Evolutionary conservation across 371 early-diverging fungal species (phyloP).

Genomic region (Cokeromyces recurvatus): DNA sequence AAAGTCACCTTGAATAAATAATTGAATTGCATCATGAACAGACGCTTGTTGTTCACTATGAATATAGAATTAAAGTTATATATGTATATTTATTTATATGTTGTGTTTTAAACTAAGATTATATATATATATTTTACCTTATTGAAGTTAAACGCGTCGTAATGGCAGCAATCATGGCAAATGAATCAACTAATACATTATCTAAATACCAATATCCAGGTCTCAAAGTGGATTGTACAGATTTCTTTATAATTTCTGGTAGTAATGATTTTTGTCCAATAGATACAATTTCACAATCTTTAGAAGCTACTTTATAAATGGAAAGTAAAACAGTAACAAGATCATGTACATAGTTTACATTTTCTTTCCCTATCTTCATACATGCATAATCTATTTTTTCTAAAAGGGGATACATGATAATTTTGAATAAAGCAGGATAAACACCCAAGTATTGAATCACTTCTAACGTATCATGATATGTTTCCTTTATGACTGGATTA

Average conservation of each 20-base stretch:
- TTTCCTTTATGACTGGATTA: neutral
- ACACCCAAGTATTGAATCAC: conserved; percentile 6
- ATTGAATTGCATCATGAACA: conserved; percentile 3
- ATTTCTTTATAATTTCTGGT: conserved; percentile 12
- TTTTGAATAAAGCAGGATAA: conserved; percentile 14
- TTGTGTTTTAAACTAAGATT: too few species aligned
- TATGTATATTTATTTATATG: too few species aligned
- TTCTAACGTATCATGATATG: conserved; percentile 6
- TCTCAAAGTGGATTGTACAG: neutral
- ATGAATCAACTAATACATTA: conserved; percentile 6
- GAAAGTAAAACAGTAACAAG: conserved; percentile 11
- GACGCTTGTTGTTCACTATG: conserved; percentile 10
- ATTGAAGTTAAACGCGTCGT: conserved; percentile 13
- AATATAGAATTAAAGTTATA: neutral
- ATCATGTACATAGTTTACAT: conserved; percentile 12
- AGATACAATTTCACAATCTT: conserved; percentile 9
- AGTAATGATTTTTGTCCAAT: conserved; percentile 13
- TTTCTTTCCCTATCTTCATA: conserved; percentile 2
- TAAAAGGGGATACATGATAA: conserved; percentile 7
- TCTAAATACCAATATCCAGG: conserved; percentile 16
- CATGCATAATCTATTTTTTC: conserved; percentile 15
- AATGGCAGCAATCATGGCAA: conserved; percentile 15
- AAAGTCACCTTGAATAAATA: conserved; percentile 11
- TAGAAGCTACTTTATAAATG: conserved; percentile 9
- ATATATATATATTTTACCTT: conserved; percentile 12